Conservation (phyloP, 2,329 filamentous ascomycete genomes). For the Zasmidium cellare region DNA sequence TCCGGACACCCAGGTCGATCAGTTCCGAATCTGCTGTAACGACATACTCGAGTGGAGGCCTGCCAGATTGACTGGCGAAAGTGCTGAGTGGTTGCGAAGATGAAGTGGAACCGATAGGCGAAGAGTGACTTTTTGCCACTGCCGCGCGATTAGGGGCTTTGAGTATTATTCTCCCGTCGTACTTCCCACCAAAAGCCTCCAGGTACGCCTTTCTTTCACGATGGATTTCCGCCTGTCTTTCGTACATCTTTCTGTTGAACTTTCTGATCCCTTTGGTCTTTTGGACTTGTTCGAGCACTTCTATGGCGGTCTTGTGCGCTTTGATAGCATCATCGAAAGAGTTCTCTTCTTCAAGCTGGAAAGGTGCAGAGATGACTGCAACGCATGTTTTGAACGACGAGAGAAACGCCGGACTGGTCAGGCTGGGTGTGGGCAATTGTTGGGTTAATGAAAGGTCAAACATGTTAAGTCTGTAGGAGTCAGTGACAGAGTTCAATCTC, state of each 20-base stretch:
- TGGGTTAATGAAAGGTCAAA: conserved; percentile 6
- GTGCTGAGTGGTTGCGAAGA: neutral
- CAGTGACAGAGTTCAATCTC: too few relatives aligned
- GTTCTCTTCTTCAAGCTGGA: conserved; percentile 3
- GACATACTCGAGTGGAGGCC: neutral
- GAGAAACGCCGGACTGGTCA: neutral
- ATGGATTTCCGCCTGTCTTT: conserved; percentile 4
- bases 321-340: neutral
- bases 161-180: neutral
- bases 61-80: neutral
- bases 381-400: neutral
- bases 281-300: neutral
- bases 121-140: too few relatives aligned
- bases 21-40: neutral
- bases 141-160: neutral
- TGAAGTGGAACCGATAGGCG: conserved; percentile 1
- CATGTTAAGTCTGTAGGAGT: too few relatives aligned
- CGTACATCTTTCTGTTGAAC: conserved; percentile 6
- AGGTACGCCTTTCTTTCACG: conserved; percentile 3
- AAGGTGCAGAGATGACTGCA: neutral
- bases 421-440: neutral
- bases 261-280: neutral
- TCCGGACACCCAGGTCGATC: neutral
- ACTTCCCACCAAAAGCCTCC: neutral
- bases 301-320: neutral